A percentile compares a stretch with the other conserved stretches of the same genome.
Evolutionary conservation across 805 yeast genomes (phyloP).

Genomic region (Komagataella kurtzmanii): DNA sequence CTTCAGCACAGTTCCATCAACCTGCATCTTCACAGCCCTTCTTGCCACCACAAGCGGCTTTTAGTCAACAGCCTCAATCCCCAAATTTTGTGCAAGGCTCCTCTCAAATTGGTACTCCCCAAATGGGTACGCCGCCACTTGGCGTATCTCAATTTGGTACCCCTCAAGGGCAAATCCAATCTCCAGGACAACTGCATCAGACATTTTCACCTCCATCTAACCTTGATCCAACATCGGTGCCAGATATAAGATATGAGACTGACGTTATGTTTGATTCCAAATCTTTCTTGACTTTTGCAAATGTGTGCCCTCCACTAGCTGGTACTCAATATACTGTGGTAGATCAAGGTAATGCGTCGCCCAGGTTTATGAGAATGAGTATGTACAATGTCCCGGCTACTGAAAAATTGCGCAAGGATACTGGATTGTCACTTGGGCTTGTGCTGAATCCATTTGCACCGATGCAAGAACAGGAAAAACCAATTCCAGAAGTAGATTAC

Average conservation of each 20-base stretch:
- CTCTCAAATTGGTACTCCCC: not conserved
- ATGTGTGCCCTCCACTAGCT: conserved; percentile 74
- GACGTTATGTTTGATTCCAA: conserved; percentile 21
- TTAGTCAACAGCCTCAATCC: not conserved
- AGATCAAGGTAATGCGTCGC: conserved; percentile 81
- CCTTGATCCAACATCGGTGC: conserved; percentile 20
- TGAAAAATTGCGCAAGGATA: conserved; percentile 51
- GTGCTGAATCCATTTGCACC: conserved; percentile 80
- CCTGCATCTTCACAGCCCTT: not conserved
- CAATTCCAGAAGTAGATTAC: conserved; percentile 59
- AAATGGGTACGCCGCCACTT: not conserved
- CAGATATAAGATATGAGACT: conserved; percentile 17
- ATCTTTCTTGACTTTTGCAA: conserved; percentile 58
- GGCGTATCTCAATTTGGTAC: not conserved
- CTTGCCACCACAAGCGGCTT: not conserved
- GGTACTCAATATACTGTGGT: conserved; percentile 54
- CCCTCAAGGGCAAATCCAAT: not conserved
- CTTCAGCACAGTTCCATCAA: not conserved
- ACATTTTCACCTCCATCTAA: not conserved
- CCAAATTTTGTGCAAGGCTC: not conserved
- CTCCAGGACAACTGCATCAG: not conserved
- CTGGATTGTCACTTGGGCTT: conserved; percentile 74
- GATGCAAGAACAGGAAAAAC: conserved; percentile 30
- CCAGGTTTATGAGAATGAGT: conserved; percentile 64
- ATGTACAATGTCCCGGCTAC: conserved; percentile 75